A percentile compares a stretch with the other conserved stretches of the same genome.
phyloP scores from a whole-genome alignment of 2,329 filamentous ascomycete genomes.

The Ceratocystis huliohia region DNA sequence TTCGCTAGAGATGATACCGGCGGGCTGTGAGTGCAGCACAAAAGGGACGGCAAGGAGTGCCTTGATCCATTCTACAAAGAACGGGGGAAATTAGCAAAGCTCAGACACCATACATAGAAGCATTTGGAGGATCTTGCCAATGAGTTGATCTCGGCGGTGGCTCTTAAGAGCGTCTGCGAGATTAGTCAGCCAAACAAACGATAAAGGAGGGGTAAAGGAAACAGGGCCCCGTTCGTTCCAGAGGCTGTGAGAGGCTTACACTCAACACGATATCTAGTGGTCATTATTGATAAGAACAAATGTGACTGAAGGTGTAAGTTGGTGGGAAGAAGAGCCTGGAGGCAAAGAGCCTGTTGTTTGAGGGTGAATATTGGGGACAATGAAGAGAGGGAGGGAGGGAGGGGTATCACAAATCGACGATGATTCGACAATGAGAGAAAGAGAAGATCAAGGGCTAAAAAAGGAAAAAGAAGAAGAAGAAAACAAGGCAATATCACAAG shows the following conservation, averaged over 20 bases:
- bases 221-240: background rate
- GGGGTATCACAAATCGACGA: background rate
- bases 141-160: conserved; percentile 81
- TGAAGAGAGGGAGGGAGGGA: background rate
- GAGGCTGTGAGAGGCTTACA: conserved; percentile 39
- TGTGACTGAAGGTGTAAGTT: background rate
- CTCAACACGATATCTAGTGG: conserved; percentile 56
- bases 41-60: conserved; percentile 88
- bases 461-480: background rate
- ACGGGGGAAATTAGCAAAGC: conserved; percentile 17
- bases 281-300: conserved; percentile 34
- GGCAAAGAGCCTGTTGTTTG: background rate
- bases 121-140: conserved; percentile 38
- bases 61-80: conserved; percentile 80
- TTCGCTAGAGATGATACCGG: conserved; percentile 63
- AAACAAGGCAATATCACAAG: background rate
- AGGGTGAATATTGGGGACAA: background rate
- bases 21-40: conserved; percentile 89
- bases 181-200: conserved; percentile 1
- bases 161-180: conserved; percentile 54
- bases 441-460: background rate
- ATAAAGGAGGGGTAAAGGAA: too few relatives aligned
- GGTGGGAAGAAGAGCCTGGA: background rate
- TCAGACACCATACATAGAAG: background rate
- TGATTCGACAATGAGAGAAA: background rate